Evolutionary conservation across 768 basidiomycete genomes (phyloP), one percentile per base, ranked within the genome.

Genomic region (Lactarius trivialis): DNA sequence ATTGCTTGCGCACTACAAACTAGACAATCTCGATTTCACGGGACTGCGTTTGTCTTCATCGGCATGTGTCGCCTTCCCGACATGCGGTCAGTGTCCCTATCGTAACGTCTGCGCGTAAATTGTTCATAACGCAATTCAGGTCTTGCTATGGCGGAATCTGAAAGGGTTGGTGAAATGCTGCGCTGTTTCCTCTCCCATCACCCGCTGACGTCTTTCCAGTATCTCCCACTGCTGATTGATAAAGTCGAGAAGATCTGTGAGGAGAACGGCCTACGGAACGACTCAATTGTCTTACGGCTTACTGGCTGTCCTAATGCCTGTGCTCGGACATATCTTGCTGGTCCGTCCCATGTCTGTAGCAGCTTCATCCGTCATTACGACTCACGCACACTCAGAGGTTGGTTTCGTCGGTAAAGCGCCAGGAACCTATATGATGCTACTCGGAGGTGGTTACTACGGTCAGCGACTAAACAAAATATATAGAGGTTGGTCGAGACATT

Each of bases 251-350:
- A 86, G 75, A 88, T 98, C 7, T 91, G 90, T 70, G 97, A 98
- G 73, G 91, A 94, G 73, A 89, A 86, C 68, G 96, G 96, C 21
- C 78, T 98, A 43, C 81, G 96, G 51, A 88, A 97, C 71, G 96
- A 99, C 74, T 86, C 89, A 2, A 96, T 98, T 67, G 85, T 98
- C 63, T 97, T 99, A 95, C 85, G 96, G 56, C 97, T 98, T 95
- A 98, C 95, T 19, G 96, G 96, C 52, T 98, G 95, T 68, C 92
- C 92, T 4, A 94, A 93, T 69, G 93, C 92, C 45, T 94, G 94
- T 72, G 91, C 95, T 2, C 82, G 95, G 62, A 94, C 93, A 39
- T 98, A 96, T 73, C 77, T 94, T 50, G 96, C 91, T 55, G 89
- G 89, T 86, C 49, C 9, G 84, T 39, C 34, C 34, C 39, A 17